Evolutionary conservation across 1,139 yeast species (phyloP).

Genomic region (Casaregolazyma suthepensis): DNA sequence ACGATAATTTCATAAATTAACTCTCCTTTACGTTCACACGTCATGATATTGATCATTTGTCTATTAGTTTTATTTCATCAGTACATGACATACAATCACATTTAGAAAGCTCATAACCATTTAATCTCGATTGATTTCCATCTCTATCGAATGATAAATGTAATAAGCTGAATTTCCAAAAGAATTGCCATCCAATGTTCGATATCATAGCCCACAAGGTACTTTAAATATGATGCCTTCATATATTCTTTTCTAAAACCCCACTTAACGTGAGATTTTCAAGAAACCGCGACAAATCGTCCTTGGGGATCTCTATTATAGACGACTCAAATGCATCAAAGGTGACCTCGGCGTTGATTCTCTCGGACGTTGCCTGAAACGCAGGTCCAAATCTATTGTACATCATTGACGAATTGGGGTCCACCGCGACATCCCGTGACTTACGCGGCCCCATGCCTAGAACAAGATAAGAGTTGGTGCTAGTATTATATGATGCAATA

Average conservation of each 20-base stretch:
- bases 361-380: constrained; percentile 76
- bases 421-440: constrained; percentile 41
- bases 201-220: neutral
- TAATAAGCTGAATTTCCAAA: neutral
- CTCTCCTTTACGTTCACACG: neutral
- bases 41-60: neutral
- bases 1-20: too few relatives aligned
- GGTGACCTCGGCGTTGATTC: constrained; percentile 81
- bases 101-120: neutral
- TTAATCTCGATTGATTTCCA: neutral
- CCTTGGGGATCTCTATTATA: constrained; percentile 81
- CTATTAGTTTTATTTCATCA: neutral
- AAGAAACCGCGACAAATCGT: constrained; percentile 80
- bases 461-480: constrained; percentile 75
- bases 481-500: constrained; percentile 73
- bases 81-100: too few relatives aligned
- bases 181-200: neutral
- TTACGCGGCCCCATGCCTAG: constrained; percentile 85
- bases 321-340: constrained; percentile 94
- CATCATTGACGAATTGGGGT: constrained; percentile 27
- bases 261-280: constrained; percentile 56
- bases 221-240: neutral
- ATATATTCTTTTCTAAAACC: constrained; percentile 2
- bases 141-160: neutral
- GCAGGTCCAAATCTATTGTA: constrained; percentile 81